These are phyloP conservation scores for Trichoderma afroharzianum DNA, from an alignment of 2,329 filamentous ascomycete genomes.

Conservation along the genomic window DNA sequence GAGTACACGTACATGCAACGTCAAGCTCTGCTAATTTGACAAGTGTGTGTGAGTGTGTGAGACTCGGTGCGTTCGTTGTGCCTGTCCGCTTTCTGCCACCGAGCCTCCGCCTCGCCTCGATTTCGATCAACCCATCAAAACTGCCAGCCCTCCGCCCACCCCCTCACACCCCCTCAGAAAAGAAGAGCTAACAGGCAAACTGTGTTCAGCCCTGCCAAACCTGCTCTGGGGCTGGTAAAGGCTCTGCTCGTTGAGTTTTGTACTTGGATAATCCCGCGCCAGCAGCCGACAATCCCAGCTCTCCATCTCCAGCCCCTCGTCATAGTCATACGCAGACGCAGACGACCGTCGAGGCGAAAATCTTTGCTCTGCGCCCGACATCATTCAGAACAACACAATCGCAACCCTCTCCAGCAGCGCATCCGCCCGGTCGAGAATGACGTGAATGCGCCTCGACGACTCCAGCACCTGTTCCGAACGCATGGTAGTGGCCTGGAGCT, in stretches of 20 bases:
- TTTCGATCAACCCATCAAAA: not conserved
- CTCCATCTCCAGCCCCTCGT: slow-evolving; percentile 10
- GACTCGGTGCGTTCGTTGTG: not conserved
- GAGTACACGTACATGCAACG: not conserved
- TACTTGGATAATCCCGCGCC: slow-evolving; percentile 11
- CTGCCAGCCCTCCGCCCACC: slow-evolving; percentile 10
- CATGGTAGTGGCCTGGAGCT: slow-evolving; percentile 32
- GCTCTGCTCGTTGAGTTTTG: not conserved
- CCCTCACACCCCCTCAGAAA: slow-evolving; percentile 10
- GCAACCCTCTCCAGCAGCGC: not conserved
- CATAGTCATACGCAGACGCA: not conserved
- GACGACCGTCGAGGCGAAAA: not conserved
- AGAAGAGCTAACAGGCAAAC: slow-evolving; percentile 9
- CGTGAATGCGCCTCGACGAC: slow-evolving; percentile 28
- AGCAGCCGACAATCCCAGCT: slow-evolving; percentile 11
- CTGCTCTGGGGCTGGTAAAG: slow-evolving; percentile 3
- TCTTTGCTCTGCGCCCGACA: not conserved
- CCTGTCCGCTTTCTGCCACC: slow-evolving; percentile 16
- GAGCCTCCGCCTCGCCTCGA: slow-evolving; percentile 11
- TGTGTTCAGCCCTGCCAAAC: slow-evolving; percentile 14
- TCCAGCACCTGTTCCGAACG: slow-evolving; percentile 20
- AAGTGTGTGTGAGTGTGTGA: not conserved
- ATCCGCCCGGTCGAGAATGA: slow-evolving; percentile 26
- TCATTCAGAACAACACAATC: not conserved
- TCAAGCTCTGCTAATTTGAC: not conserved